Evolutionary conservation across 2,329 filamentous ascomycete species (phyloP), one percentile per base, ranked within the genome.

Genomic region (Grosmannia huntii): DNA sequence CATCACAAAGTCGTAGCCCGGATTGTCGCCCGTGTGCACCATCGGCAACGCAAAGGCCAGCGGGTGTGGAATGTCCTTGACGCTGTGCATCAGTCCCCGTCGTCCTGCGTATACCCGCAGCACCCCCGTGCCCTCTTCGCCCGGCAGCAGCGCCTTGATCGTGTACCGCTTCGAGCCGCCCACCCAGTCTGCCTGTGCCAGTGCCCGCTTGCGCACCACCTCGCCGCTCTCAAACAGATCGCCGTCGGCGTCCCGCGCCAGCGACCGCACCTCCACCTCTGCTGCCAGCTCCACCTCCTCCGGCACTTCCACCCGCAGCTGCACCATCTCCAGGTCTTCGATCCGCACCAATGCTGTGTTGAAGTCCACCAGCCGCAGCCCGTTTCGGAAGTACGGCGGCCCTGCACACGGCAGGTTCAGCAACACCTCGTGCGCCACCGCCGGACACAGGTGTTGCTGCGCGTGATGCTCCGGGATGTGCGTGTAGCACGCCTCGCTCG

Each of bases 201-300:
- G 76, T 1, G 90, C 92, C 57, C 87, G 84, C 73, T 96, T 97
- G 67, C 81, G 87, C 27, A 95, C 77, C 28, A 87, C 75, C 16
- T 97, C 92, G 38, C 94, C 91, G 64, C 85, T 96, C 71, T 99
- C 94, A 68, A 96, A 97, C 62, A 86, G 80, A 69, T 99, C 94
- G 2, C 94, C 95, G 67, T 99, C 94, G 0, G 79, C 78, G 68
- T 99, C 94, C 46, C 86, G 80, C 1, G 87, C 82, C 68, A 89
- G 95, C 2, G 84, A 84, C 46, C 87, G 83, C 2, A 89, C 87
- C 72, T 97, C 92, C 0, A 96, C 89, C 71, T 97, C 92, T 16
- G 94, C 94, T 2, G 90, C 86, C 56, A 94, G 84, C 70, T 99
- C 95, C 21, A 97, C 84, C 66, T 99, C 94, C 19, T 86, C 78